Evolutionary conservation across 163 green algal species (phyloP).

Genomic region (Chlamydomonas reinhardtii): DNA sequence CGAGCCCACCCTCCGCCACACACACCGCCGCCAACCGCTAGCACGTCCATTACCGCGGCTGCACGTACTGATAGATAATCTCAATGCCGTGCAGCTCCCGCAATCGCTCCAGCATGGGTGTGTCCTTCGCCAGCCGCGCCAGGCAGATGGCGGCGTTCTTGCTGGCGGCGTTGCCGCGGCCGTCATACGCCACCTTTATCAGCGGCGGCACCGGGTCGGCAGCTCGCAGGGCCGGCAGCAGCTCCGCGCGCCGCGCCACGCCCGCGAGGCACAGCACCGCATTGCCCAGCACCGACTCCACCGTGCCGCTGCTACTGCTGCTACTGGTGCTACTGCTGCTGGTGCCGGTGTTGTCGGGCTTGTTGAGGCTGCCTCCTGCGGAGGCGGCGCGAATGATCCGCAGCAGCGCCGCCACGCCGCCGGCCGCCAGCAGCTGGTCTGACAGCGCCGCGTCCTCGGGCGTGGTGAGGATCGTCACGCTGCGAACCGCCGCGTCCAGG

Average conservation of each 20-base stretch:
- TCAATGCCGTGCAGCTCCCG: constrained; percentile 80
- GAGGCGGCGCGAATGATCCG: background rate
- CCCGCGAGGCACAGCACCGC: constrained; percentile 67
- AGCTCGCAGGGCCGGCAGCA: constrained; percentile 39
- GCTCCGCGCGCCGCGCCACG: constrained; percentile 44
- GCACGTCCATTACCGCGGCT: constrained; percentile 26
- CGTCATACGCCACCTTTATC: constrained; percentile 60
- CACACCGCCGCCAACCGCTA: too few species aligned
- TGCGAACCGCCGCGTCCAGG: constrained; percentile 48
- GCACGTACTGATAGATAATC: constrained; percentile 79
- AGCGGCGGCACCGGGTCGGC: constrained; percentile 60
- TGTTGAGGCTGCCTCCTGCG: background rate
- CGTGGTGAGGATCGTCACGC: constrained; percentile 30
- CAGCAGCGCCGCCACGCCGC: constrained; percentile 41
- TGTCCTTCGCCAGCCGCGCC: constrained; percentile 69
- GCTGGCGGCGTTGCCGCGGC: constrained; percentile 55
- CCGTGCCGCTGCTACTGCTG: background rate
- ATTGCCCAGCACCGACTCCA: constrained; percentile 66
- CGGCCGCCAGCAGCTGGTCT: constrained; percentile 1
- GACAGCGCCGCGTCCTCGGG: background rate
- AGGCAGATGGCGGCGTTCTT: constrained; percentile 82
- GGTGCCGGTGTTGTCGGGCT: background rate
- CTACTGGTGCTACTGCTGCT: background rate
- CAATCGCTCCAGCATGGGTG: constrained; percentile 63
- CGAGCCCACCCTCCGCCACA: too few species aligned